These are phyloP conservation scores for Pulicaria dysenterica DNA, from an alignment of 129 eudicot genomes.

Conservation along the genomic window DNA sequence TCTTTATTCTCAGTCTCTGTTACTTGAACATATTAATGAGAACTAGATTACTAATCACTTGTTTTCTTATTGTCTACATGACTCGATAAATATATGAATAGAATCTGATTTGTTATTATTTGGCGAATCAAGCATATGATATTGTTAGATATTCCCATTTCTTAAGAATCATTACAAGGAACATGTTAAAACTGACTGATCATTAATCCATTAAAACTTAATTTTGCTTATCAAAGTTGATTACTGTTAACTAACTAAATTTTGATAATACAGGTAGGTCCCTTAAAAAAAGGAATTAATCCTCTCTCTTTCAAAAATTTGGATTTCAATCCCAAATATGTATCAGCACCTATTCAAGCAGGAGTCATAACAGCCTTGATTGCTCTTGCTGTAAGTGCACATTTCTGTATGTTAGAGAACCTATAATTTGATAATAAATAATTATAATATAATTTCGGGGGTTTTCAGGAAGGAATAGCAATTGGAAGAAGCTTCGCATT, in stretches of 20 bases:
- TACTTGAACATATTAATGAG: background rate
- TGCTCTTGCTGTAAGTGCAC: conserved; percentile 73
- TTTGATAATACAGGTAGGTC: conserved; percentile 54
- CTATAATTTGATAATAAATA: background rate
- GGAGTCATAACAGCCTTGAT: conserved; percentile 74
- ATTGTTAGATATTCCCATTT: background rate
- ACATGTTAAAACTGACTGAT: background rate
- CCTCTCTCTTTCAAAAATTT: conserved; percentile 52
- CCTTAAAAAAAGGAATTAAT: conserved; percentile 71
- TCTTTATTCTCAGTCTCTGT: background rate
- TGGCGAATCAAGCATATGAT: too few relatives aligned
- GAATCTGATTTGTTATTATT: too few relatives aligned
- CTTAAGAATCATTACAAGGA: background rate
- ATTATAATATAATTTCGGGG: background rate
- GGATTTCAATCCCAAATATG: conserved; percentile 59
- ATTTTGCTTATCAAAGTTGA: conserved; percentile 8
- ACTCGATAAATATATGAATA: background rate
- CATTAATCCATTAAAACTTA: background rate
- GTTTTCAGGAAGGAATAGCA: conserved; percentile 86
- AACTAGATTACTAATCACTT: background rate
- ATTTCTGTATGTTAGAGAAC: background rate
- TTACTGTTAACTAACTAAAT: background rate
- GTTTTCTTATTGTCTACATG: background rate
- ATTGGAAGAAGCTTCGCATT: conserved; percentile 96
- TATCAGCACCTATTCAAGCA: conserved; percentile 73